A percentile compares a stretch with the other conserved stretches of the same genome.
phyloP scores from a whole-genome alignment of 2,329 filamentous ascomycete species.

The Penicillium sp. region DNA sequence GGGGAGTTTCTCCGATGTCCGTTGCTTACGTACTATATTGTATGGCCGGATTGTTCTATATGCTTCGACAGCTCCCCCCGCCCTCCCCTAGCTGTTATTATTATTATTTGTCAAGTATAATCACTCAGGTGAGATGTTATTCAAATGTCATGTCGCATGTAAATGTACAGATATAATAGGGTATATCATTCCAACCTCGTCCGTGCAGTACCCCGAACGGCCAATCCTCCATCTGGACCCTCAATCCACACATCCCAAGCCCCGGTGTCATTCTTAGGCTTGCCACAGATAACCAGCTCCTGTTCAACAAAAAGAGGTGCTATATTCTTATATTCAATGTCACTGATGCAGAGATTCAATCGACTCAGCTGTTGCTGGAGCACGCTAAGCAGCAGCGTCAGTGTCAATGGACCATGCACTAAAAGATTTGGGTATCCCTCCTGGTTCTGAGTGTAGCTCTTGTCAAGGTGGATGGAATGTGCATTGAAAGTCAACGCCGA shows the following conservation, averaged over 20 bases:
- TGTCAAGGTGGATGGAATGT: slow-evolving; percentile 80
- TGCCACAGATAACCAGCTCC: slow-evolving; percentile 60
- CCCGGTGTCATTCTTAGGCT: slow-evolving; percentile 37
- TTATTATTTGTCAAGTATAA: neutral
- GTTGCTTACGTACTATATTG: neutral
- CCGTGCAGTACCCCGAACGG: slow-evolving; percentile 51
- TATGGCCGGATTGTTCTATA: neutral
- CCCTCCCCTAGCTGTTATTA: neutral
- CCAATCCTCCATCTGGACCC: slow-evolving; percentile 52
- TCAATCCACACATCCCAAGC: slow-evolving; percentile 60
- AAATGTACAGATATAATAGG: neutral
- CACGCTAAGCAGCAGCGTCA: slow-evolving; percentile 66
- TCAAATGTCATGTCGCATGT: neutral
- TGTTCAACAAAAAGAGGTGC: slow-evolving; percentile 71
- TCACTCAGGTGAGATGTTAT: neutral
- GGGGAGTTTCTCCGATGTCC: slow-evolving; percentile 16
- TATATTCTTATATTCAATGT: slow-evolving; percentile 70
- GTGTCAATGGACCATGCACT: slow-evolving; percentile 76
- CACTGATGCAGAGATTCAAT: slow-evolving; percentile 37
- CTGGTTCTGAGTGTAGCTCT: slow-evolving; percentile 55
- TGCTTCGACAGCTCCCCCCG: neutral
- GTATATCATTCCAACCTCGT: slow-evolving; percentile 9
- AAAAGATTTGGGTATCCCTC: slow-evolving; percentile 70
- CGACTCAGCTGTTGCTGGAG: slow-evolving; percentile 48
- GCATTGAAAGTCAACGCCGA: slow-evolving; percentile 87